These are phyloP conservation scores for Erysimum cheiranthoides DNA, from an alignment of 345 rosid species.

Conservation along the genomic window DNA sequence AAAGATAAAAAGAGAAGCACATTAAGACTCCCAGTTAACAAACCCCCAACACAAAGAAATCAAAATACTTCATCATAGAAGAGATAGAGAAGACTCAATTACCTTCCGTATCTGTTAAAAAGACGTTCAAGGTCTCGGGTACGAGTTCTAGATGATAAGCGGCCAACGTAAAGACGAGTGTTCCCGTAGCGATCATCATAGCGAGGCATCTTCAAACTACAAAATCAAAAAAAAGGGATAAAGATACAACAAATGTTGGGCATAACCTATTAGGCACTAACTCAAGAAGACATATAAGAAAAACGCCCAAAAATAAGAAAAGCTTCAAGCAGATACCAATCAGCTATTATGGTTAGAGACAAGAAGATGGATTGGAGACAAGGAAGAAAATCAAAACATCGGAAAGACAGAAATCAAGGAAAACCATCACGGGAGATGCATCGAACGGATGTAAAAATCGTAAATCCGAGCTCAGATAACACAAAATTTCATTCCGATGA, in stretches of 20 bases:
- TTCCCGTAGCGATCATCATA: constrained; percentile 56
- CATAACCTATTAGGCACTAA: neutral
- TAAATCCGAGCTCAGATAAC: neutral
- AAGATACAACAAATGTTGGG: neutral
- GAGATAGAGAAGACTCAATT: neutral
- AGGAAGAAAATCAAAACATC: neutral
- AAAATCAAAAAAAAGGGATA: neutral
- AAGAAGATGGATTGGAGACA: neutral
- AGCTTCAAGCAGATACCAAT: neutral
- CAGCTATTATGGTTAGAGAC: neutral
- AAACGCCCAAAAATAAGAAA: neutral
- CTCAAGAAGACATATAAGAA: neutral
- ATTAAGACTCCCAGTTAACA: neutral
- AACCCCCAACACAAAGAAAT: constrained; percentile 11
- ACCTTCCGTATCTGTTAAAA: constrained; percentile 73
- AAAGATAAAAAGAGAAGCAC: neutral
- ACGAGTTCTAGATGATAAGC: constrained; percentile 58
- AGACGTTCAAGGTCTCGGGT: constrained; percentile 64
- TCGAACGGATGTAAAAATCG: neutral
- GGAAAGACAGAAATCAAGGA: neutral
- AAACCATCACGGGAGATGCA: neutral
- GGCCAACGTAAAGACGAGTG: constrained; percentile 67
- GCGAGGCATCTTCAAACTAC: constrained; percentile 60
- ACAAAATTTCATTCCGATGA: neutral
- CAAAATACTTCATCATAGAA: neutral